Evolutionary conservation across 176 grass and related monocot species (phyloP).

Genomic region (Poa pratensis): DNA sequence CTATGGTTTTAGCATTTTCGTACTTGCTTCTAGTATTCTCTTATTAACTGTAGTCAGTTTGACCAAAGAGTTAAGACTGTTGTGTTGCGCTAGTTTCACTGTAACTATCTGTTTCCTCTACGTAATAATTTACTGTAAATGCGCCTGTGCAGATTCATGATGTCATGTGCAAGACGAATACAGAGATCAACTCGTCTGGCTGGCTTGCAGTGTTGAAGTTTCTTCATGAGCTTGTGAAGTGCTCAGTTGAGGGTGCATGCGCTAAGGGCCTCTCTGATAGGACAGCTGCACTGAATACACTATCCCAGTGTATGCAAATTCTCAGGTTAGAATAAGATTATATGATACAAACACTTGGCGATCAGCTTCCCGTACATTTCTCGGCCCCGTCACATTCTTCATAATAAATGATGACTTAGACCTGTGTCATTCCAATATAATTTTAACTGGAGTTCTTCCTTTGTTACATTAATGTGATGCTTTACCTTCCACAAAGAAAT

Average conservation of each 20-base stretch:
- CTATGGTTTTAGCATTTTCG: slow-evolving; percentile 9
- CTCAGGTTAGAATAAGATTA: slow-evolving; percentile 71
- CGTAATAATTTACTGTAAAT: slow-evolving; percentile 25
- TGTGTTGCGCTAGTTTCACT: slow-evolving; percentile 9
- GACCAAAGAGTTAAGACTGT: not conserved
- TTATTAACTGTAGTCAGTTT: slow-evolving; percentile 18
- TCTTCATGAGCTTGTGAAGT: slow-evolving; percentile 63
- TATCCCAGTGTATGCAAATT: slow-evolving; percentile 68
- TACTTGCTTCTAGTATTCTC: slow-evolving; percentile 8
- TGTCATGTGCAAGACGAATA: slow-evolving; percentile 66
- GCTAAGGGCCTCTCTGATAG: slow-evolving; percentile 38
- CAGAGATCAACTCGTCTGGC: slow-evolving; percentile 66
- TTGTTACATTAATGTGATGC: slow-evolving; percentile 5
- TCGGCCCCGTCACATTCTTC: not conserved
- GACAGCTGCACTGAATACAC: slow-evolving; percentile 45
- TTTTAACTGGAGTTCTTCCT: not conserved
- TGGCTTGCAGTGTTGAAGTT: slow-evolving; percentile 68
- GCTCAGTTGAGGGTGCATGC: slow-evolving; percentile 43
- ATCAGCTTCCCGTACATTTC: slow-evolving; percentile 14
- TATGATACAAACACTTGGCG: slow-evolving; percentile 13
- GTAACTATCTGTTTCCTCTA: not conserved
- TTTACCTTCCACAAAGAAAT: slow-evolving; percentile 4
- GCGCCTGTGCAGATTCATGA: slow-evolving; percentile 66
- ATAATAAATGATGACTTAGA: not conserved
- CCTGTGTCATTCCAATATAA: not conserved